Evolutionary conservation across 2,329 filamentous ascomycete genomes (phyloP).

Genomic region (Calonectria henricotiae): DNA sequence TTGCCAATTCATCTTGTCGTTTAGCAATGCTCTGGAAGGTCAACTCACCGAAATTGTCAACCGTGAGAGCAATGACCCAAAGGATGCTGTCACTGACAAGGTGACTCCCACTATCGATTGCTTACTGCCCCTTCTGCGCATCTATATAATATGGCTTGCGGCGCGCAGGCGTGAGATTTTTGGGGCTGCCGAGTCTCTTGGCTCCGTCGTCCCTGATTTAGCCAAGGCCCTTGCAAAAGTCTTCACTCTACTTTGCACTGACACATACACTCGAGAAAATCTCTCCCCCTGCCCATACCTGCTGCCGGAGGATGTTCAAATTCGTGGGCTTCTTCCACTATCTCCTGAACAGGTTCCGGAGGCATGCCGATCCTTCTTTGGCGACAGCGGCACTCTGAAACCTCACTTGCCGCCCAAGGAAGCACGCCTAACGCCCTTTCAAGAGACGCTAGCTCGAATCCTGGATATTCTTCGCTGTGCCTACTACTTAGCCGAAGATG

Average conservation of each 20-base stretch:
- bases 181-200: conserved; percentile 64
- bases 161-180: conserved; percentile 65
- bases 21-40: conserved; percentile 80
- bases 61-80: conserved; percentile 45
- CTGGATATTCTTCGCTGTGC: conserved; percentile 68
- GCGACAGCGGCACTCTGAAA: conserved; percentile 59
- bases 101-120: conserved; percentile 60
- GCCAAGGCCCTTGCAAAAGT: conserved; percentile 65
- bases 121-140: conserved; percentile 69
- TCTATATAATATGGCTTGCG: conserved; percentile 71
- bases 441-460: conserved; percentile 64
- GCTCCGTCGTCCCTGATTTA: conserved; percentile 65
- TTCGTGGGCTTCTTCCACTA: conserved; percentile 64
- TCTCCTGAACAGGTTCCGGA: conserved; percentile 59
- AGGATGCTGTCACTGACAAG: conserved; percentile 49
- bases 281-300: conserved; percentile 65
- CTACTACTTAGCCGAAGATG: conserved; percentile 64
- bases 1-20: conserved; percentile 80
- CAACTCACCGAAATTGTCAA: conserved; percentile 73
- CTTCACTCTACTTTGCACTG: conserved; percentile 66
- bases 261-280: conserved; percentile 61
- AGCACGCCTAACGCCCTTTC: conserved; percentile 54
- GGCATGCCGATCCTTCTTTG: conserved; percentile 60
- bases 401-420: conserved; percentile 57
- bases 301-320: conserved; percentile 68